phyloP scores from a whole-genome alignment of 2,329 filamentous ascomycete genomes.

The Colletotrichum theobromicola region DNA sequence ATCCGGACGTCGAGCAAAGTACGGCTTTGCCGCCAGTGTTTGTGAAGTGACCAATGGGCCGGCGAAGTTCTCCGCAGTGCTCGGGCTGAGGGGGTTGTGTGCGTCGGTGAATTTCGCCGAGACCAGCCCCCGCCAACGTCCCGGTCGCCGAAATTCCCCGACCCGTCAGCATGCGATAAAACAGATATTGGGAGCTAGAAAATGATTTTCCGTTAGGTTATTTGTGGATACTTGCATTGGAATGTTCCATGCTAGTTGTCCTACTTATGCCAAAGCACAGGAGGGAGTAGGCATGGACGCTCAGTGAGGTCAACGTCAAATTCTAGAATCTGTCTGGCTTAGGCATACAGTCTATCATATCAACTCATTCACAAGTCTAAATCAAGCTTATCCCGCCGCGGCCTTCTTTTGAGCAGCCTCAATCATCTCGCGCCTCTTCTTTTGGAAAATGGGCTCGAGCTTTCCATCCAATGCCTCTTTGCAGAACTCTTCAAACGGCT shows the following conservation, averaged over 20 bases:
- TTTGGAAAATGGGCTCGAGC: neutral
- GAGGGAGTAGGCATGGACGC: neutral
- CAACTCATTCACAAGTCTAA: neutral
- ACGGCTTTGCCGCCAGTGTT: neutral
- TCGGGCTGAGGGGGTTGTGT: neutral
- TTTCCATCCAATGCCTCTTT: neutral
- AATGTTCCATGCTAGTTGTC: neutral
- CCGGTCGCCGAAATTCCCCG: neutral
- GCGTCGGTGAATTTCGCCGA: neutral
- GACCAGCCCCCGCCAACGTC: neutral
- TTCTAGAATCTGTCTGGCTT: fast-evolving
- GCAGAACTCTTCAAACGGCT: neutral
- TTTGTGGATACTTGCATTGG: neutral
- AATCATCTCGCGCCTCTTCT: neutral
- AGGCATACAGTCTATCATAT: neutral
- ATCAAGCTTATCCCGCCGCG: neutral
- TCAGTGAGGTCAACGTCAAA: fast-evolving
- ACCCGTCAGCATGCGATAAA: neutral
- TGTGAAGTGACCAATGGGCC: neutral
- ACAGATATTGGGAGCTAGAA: neutral
- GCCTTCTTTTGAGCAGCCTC: neutral
- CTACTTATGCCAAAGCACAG: fast-evolving
- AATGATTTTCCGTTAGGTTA: fast-evolving
- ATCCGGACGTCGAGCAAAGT: neutral
- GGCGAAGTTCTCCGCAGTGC: neutral